Conservation (phyloP, 106 monocot genomes). For the Apostasia shenzhenica region DNA sequence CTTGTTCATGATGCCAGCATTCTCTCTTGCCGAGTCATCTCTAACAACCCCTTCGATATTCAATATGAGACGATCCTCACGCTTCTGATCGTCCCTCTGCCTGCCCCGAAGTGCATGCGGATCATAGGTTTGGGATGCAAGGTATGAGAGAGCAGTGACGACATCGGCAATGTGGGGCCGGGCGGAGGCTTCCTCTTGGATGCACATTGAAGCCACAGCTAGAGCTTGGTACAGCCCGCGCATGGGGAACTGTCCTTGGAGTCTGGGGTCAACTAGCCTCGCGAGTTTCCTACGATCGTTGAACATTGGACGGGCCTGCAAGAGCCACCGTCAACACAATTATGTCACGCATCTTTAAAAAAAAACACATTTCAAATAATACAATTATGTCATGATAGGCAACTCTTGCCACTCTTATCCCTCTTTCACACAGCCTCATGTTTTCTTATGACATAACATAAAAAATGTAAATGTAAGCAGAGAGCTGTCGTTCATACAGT, state of each 20-base stretch:
- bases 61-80: too few species aligned
- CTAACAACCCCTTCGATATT: too few species aligned
- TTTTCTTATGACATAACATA: too few species aligned
- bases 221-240: constrained; percentile 31
- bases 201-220: constrained; percentile 39
- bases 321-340: background rate
- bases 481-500: too few species aligned
- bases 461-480: too few species aligned
- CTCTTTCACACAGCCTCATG: too few species aligned
- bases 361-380: too few species aligned
- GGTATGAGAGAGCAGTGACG: constrained; percentile 41
- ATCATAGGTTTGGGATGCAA: constrained; percentile 32
- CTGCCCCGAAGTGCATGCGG: background rate
- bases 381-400: too few species aligned
- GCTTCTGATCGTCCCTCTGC: too few species aligned
- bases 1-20: background rate
- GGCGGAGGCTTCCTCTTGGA: constrained; percentile 29
- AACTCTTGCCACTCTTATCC: too few species aligned
- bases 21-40: too few species aligned
- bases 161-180: constrained; percentile 45
- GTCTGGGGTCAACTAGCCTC: constrained; percentile 23
- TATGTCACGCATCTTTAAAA: too few species aligned
- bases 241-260: constrained; percentile 21
- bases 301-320: constrained; percentile 29
- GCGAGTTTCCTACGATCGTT: constrained; percentile 26